These are phyloP conservation scores for Asterochloris erici DNA, from an alignment of 139 green algal species.

Conservation along the genomic window DNA sequence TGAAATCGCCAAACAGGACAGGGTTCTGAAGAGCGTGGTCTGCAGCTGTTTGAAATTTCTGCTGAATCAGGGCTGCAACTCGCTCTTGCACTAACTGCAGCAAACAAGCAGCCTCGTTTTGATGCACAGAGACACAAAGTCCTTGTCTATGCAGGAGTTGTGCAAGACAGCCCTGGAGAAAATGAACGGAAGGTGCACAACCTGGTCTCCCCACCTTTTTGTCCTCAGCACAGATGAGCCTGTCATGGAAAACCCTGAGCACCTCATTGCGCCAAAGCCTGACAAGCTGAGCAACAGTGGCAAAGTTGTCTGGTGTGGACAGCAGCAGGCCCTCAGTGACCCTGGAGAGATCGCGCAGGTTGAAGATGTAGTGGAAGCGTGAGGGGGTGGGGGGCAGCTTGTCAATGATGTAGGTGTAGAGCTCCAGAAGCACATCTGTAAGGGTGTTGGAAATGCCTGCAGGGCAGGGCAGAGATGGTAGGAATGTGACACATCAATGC, in stretches of 20 bases:
- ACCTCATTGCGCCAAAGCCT: slow-evolving; percentile 63
- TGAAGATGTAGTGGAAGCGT: slow-evolving; percentile 88
- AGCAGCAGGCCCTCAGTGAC: slow-evolving; percentile 64
- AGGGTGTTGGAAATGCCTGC: neutral
- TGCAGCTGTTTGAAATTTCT: slow-evolving; percentile 26
- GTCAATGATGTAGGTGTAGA: slow-evolving; percentile 77
- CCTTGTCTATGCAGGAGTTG: too few relatives aligned
- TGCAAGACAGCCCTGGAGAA: neutral
- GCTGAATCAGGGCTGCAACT: slow-evolving; percentile 40
- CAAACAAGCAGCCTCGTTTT: neutral
- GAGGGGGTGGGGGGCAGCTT: slow-evolving; percentile 73
- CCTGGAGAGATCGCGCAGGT: slow-evolving; percentile 71
- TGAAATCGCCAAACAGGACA: slow-evolving; percentile 81
- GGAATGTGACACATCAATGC: too few relatives aligned
- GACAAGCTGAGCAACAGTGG: slow-evolving; percentile 46
- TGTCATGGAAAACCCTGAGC: slow-evolving; percentile 73
- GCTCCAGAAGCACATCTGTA: slow-evolving; percentile 47
- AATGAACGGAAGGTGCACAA: neutral
- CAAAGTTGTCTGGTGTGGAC: slow-evolving; percentile 44
- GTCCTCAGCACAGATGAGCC: slow-evolving; percentile 57
- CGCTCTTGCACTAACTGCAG: slow-evolving; percentile 38
- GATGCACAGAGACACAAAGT: neutral
- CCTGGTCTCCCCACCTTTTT: slow-evolving; percentile 20
- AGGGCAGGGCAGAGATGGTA: too few relatives aligned
- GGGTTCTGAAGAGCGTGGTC: slow-evolving; percentile 53